Evolutionary conservation across 2,329 filamentous ascomycete genomes (phyloP).

Genomic region (Arthrobotrys megalospora): DNA sequence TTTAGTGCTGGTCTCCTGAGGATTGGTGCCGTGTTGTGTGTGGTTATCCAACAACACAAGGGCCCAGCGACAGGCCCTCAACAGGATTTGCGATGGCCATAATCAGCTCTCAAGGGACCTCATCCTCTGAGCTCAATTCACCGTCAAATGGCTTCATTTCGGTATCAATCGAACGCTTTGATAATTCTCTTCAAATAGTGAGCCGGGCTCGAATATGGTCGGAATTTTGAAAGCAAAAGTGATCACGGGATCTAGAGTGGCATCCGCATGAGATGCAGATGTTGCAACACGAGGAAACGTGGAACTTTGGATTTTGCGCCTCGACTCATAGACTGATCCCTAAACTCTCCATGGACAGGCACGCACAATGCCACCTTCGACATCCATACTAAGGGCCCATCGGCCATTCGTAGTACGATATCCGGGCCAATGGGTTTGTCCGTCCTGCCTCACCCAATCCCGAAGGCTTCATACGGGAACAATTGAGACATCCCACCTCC

Average conservation of each 20-base stretch:
- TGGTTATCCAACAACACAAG: too few relatives aligned
- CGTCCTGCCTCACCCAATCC: conserved; percentile 36
- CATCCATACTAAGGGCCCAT: conserved; percentile 17
- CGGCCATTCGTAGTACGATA: conserved; percentile 16
- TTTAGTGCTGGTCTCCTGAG: too few relatives aligned
- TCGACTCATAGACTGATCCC: background rate
- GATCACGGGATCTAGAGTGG: conserved; percentile 10
- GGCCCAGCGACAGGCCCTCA: too few relatives aligned
- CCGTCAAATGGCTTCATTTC: background rate
- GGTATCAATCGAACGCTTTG: background rate
- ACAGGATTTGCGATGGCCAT: too few relatives aligned
- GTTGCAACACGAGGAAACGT: conserved; percentile 17
- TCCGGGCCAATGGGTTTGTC: conserved; percentile 37
- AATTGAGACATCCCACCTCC: conserved; percentile 20
- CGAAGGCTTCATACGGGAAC: conserved; percentile 7
- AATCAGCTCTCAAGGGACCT: too few relatives aligned
- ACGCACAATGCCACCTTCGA: conserved; percentile 23
- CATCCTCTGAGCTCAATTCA: background rate
- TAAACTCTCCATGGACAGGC: background rate
- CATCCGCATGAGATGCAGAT: background rate
- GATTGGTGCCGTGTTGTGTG: too few relatives aligned
- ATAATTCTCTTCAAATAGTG: background rate
- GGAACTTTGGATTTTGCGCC: conserved; percentile 13
- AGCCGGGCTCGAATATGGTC: background rate
- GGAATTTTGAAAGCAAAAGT: background rate